These are phyloP conservation scores for Mucor sp. DNA, from an alignment of 371 early-diverging fungal genomes.

Conservation along the genomic window DNA sequence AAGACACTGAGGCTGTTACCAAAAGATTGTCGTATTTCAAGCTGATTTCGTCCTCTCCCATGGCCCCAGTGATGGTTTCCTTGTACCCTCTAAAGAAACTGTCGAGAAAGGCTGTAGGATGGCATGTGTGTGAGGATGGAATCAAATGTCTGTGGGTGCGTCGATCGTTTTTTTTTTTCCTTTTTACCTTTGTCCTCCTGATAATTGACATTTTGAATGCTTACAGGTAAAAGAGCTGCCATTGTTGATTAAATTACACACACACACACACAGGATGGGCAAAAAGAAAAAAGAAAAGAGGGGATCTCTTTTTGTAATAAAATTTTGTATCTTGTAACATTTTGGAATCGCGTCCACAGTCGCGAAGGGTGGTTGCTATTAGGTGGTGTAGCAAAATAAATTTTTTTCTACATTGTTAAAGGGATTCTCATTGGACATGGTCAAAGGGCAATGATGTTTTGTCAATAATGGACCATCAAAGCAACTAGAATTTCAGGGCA, in stretches of 20 bases:
- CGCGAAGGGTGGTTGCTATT: background rate
- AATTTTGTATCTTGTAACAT: constrained; percentile 3
- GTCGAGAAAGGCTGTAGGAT: constrained; percentile 23
- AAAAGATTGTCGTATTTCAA: constrained; percentile 38
- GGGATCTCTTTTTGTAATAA: background rate
- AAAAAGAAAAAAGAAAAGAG: background rate
- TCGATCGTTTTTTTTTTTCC: too few species aligned
- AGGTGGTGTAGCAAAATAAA: background rate
- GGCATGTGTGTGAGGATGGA: too few species aligned
- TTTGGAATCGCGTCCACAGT: background rate
- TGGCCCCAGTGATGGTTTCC: constrained; percentile 17
- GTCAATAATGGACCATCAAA: too few species aligned
- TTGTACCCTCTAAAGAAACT: constrained; percentile 35
- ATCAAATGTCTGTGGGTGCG: too few species aligned
- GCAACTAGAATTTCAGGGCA: too few species aligned
- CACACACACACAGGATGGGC: too few species aligned
- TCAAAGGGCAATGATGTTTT: too few species aligned
- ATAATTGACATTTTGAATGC: constrained; percentile 29
- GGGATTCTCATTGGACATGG: background rate
- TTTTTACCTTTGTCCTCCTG: constrained; percentile 40
- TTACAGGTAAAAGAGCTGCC: constrained; percentile 44
- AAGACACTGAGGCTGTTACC: constrained; percentile 15
- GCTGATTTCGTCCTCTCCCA: constrained; percentile 28
- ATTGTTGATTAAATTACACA: constrained; percentile 11
- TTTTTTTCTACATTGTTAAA: background rate